Base-by-base conservation (phyloP, 441 rosid genomes). In the Syzygium malaccense region DNA sequence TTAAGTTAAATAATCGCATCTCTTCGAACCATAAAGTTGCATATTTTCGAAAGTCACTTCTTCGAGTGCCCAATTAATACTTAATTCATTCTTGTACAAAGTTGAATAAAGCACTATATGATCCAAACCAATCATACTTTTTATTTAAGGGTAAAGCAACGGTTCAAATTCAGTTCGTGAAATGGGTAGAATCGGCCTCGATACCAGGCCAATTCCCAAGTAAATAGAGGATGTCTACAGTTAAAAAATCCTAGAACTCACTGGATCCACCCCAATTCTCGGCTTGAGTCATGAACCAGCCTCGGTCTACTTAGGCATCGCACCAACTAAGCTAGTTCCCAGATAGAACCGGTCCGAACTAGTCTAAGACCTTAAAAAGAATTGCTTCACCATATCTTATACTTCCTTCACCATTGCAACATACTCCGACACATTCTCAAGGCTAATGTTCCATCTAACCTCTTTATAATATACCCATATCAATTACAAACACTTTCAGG, bases 111-210 rank as follows among this genome's bases (percentile, higher is more conserved):
- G 14, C n/a, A 25, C 14, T 11, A 11, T 26, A 25, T n/a, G n/a
- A 11, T 26, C 64, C n/a, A 2, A 11, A 45, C 64, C 14, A 4
- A 11, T 58, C 30, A 25, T 25, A 26, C 60, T 20, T 58, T 53
- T 58, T 11, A 57, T 57, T 26, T 25, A 57, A 6, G 13, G 62
- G 62, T 11, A n/a, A 9, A 57, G n/a, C 14, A 57, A 25, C 1
- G 14, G 62, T 57, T 13, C 14, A 13, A 12, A 37, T 37, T 37
- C 1, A 37, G 1, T 6, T 75, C 1, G 1, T 1, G 18, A 23
- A 6, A 0, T 7, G 1, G 7, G 4, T 3, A 3, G 0, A 23
- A 1, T 26, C 11, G 1, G 14, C n/a, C 15, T 8, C 1, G 15
- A 23, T 14, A 23, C 2, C 0, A 13, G 0, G 6, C 15, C 15